phyloP scores from a whole-genome alignment of 306 rosid species.

The Vigna radiata region DNA sequence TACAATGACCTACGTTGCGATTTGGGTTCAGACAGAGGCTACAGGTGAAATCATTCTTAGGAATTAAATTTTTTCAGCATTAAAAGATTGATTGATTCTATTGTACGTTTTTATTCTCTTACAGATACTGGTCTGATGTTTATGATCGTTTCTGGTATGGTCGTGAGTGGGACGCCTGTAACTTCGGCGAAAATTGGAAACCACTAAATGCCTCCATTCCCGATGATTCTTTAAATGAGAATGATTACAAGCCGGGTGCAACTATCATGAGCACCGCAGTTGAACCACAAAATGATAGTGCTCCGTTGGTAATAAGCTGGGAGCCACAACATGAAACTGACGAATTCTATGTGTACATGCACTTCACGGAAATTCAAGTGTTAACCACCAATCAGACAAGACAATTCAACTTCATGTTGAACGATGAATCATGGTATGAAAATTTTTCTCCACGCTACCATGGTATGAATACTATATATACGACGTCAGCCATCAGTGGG shows the following conservation, averaged over 20 bases:
- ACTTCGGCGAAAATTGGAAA: neutral
- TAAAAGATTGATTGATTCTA: neutral
- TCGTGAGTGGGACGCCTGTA: no score
- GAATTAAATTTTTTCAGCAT: neutral
- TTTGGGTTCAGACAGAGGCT: conserved; percentile 24
- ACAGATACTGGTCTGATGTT: conserved; percentile 47
- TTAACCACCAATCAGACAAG: conserved; percentile 42
- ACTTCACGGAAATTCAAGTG: conserved; percentile 42
- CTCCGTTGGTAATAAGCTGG: neutral
- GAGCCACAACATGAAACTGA: neutral
- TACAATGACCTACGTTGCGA: neutral
- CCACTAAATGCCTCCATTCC: neutral
- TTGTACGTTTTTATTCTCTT: neutral
- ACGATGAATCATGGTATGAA: neutral
- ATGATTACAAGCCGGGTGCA: neutral
- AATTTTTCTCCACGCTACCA: neutral
- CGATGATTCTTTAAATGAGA: neutral
- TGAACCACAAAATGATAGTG: conserved; percentile 30
- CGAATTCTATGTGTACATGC: conserved; percentile 40
- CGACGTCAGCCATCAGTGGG: neutral
- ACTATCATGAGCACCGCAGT: conserved; percentile 41
- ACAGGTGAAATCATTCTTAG: conserved; percentile 23
- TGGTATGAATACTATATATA: fast-evolving
- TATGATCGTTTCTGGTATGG: conserved; percentile 45
- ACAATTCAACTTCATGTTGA: conserved; percentile 27